Evolutionary conservation across 768 basidiomycete genomes (phyloP).

Genomic region (Mrakia hoshinonis): DNA sequence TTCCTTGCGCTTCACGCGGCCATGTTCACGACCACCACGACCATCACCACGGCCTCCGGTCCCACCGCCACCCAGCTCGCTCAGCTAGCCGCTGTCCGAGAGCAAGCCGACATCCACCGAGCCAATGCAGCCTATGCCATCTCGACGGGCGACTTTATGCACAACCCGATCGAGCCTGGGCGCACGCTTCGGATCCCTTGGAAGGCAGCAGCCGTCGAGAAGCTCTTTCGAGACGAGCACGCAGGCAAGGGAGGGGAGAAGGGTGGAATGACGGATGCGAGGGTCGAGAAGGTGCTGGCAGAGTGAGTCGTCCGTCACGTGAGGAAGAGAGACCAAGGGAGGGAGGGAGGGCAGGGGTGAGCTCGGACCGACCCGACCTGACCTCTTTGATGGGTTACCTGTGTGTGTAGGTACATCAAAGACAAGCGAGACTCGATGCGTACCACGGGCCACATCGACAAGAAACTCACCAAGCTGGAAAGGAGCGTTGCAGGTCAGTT

Average conservation of each 20-base stretch:
- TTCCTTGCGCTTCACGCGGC: too few species aligned
- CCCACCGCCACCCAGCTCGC: too few species aligned
- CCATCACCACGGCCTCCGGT: too few species aligned
- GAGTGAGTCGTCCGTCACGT: not conserved
- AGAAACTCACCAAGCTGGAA: not conserved
- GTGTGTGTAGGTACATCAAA: not conserved
- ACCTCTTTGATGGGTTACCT: not conserved
- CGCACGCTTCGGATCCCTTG: not conserved
- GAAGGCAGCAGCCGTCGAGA: not conserved
- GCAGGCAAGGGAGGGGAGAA: not conserved
- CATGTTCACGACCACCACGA: too few species aligned
- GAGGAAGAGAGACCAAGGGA: not conserved
- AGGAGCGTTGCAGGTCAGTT: not conserved
- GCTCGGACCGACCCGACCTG: too few species aligned
- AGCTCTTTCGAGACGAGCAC: not conserved
- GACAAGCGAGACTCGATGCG: not conserved
- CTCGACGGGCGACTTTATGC: not conserved
- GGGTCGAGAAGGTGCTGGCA: not conserved
- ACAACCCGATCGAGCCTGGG: not conserved
- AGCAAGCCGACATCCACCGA: not conserved
- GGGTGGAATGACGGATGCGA: not conserved
- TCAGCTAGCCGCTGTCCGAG: not conserved
- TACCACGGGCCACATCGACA: not conserved
- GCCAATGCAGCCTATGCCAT: not conserved
- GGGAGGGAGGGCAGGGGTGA: not conserved